Evolutionary conservation across 2,329 filamentous ascomycete species (phyloP), one percentile per base, ranked within the genome.

Genomic region (Botrytis deweyae): DNA sequence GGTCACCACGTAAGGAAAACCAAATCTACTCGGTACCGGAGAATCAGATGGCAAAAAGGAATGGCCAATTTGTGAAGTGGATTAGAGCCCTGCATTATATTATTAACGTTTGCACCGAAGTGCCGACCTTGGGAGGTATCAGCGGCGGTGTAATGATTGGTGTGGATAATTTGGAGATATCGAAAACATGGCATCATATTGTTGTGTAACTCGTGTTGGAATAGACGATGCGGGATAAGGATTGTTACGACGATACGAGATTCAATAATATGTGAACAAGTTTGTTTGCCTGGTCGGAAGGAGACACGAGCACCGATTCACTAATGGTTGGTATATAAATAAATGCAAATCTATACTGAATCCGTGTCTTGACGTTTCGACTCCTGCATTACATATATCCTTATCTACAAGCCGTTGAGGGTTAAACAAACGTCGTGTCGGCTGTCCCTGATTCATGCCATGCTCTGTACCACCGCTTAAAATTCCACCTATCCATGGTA

Each of bases 1-100:
- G 18, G 36, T 42, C n/a, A 58, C 66, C 38, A 42, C 49, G 49
- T 69, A 58, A 69, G 42, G 66, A 10, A 58, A 69, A 69, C 38
- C 29, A 16, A 64, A 18, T 69, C 38, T 58, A n/a, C 66, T 69
- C 38, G 36, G 38, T 44, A 44, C 18, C 18, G 16, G 14, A 33
- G n/a, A 33, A 25, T 25, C 36, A 68, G 25, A 68, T 42, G 36
- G 65, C 49, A 40, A 68, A 42, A 20, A 8, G 36, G 38, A 58
- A 68, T 40, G 46, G 16, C 16, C 49, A 68, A 42, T 10, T 20
- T 38, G 33, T 40, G n/a, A 68, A 58, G 65, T 55, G 49, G 36
- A 55, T 29, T 40, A 55, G 36, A 68, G 49, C 65, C 36, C 46
- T 58, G 49, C 36, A 55, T 68, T 12, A 20, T 55, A 22, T 29